Conservation (phyloP, 257 asterid genomes). For the Hygrophila difformis region DNA sequence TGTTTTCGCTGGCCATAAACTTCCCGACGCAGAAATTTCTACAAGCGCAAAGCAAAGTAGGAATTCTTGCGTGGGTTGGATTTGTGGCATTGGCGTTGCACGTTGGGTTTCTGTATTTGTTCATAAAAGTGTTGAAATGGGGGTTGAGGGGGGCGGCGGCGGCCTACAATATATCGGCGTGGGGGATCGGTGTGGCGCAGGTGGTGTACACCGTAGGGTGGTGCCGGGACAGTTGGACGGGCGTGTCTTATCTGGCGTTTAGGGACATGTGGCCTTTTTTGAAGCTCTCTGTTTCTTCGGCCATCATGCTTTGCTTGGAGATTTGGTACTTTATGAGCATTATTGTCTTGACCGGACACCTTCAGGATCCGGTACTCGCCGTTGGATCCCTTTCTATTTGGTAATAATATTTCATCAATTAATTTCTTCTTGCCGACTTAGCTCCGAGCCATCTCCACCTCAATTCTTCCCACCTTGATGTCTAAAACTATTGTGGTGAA, state of each 20-base stretch:
- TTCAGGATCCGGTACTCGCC: constrained; percentile 76
- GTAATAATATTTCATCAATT: constrained; percentile 24
- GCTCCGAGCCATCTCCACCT: no score
- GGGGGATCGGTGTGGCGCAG: constrained; percentile 74
- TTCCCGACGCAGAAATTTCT: constrained; percentile 87
- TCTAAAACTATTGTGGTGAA: no score
- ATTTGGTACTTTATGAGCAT: constrained; percentile 99
- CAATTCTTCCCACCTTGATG: no score
- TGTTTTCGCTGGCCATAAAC: constrained; percentile 79
- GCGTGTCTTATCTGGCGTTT: constrained; percentile 73
- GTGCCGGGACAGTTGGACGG: constrained; percentile 82
- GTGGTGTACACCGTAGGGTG: constrained; percentile 62
- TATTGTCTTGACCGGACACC: constrained; percentile 84
- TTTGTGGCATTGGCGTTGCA: constrained; percentile 48
- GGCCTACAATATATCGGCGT: constrained; percentile 73
- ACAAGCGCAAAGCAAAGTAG: constrained; percentile 82
- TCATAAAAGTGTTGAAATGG: constrained; percentile 60
- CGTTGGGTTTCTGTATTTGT: constrained; percentile 38
- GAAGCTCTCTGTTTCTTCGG: constrained; percentile 74
- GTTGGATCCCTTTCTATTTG: constrained; percentile 97
- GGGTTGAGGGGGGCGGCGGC: constrained; percentile 88
- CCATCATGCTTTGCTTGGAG: constrained; percentile 91
- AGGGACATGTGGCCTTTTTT: constrained; percentile 62
- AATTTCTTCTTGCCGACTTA: no score
- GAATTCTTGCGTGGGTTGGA: constrained; percentile 77